Base-by-base conservation (phyloP, 352 stramenopile genomes). In the Phytophthora foliorum region DNA sequence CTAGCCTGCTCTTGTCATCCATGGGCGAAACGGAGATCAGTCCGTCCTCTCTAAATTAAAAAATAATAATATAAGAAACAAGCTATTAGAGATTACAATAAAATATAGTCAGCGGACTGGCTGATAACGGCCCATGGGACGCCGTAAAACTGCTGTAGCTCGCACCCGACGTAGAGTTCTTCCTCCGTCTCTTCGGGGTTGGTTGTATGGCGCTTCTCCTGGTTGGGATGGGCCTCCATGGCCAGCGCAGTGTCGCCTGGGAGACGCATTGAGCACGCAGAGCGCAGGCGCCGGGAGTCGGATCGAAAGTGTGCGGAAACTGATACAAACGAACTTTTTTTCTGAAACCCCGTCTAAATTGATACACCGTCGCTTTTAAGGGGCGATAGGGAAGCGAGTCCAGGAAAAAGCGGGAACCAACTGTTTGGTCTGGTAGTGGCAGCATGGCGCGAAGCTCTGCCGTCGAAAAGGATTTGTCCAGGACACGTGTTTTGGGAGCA, bases 151-250 rank as follows among this genome's bases (percentile, higher is more conserved):
- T 39, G 57, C 25, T 63, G 53, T 21, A 62, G n/a, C 21, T 48
- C 63, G n/a, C 46, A 93, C 86, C 86, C 72, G 39, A 93, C 84
- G 27, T 87, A 86, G 48, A 87, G 69, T 72, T 91, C 86, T 55
- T 88, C 82, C 34, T 87, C 80, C 32, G 77, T 76, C 29, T 81
- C 57, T 45, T 62, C 49, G 3, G 44, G 36, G 38, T 34, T 62
- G 25, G 9, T 38, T 4, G 17, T 32, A 8, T 64, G 63, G 34
- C 61, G 50, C 56, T 79, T 58, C 19, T 74, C 52, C 45, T 75
- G 57, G 48, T 73, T 70, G 10, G 57, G 52, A 39, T 69, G 56
- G 19, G 41, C 24, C 22, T 72, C 31, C 63, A 66, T 36, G n/a
- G 54, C 31, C 36, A 61, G 63, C 39, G 52, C 19, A 3, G 63